Evolutionary conservation across 2,329 filamentous ascomycete genomes (phyloP).

Genomic region (Hypomyces perniciosus): DNA sequence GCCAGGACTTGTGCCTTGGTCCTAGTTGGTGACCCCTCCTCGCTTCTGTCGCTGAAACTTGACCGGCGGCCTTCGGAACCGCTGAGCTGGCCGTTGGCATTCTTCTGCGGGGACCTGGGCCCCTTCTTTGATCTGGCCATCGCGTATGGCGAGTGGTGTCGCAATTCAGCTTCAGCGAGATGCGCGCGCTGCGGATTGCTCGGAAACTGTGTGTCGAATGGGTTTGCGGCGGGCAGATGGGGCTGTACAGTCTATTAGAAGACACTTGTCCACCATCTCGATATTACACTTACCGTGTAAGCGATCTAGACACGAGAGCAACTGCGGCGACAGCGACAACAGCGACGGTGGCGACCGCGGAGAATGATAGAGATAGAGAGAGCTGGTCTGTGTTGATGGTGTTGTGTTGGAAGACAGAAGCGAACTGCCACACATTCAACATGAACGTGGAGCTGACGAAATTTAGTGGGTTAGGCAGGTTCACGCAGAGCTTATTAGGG

Average conservation of each 20-base stretch:
- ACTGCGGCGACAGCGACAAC: background rate
- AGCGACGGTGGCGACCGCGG: background rate
- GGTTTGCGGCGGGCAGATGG: constrained; percentile 1
- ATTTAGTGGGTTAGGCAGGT: background rate
- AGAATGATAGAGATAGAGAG: background rate
- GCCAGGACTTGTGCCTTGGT: constrained; percentile 22
- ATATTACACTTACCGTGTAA: background rate
- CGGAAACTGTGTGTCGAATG: constrained; percentile 6
- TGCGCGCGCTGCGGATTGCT: constrained; percentile 7
- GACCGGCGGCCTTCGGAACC: constrained; percentile 53
- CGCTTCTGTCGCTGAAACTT: constrained; percentile 67
- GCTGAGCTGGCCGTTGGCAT: constrained; percentile 36
- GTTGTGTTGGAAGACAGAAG: constrained; percentile 1
- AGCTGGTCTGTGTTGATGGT: background rate
- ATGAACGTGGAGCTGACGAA: constrained; percentile 9
- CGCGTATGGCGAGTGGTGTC: constrained; percentile 4
- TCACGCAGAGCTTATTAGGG: too few species aligned
- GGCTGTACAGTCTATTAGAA: background rate
- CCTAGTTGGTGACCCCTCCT: constrained; percentile 37
- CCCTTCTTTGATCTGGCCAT: constrained; percentile 42
- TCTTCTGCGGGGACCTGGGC: constrained; percentile 50
- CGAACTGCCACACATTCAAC: background rate
- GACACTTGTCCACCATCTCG: background rate
- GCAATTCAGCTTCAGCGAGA: constrained; percentile 1
- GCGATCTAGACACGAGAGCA: constrained; percentile 1